These are phyloP conservation scores for Saccharomyces hybrid DNA, from an alignment of 1,139 yeast species.

Conservation along the genomic window DNA sequence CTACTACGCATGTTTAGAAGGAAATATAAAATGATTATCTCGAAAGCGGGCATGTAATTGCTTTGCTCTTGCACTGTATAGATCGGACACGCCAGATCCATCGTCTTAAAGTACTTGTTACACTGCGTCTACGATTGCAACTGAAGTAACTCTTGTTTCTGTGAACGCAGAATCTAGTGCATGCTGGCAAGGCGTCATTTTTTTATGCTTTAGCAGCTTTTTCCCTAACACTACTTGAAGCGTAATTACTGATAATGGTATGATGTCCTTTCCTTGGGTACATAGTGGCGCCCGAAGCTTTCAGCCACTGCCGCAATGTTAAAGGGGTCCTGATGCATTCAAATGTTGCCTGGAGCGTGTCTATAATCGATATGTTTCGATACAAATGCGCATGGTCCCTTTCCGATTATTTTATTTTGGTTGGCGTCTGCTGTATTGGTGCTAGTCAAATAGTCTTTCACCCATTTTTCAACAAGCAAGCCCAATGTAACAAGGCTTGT, in stretches of 20 bases:
- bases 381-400: constrained; percentile 18
- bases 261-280: neutral
- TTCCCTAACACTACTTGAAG: too few relatives aligned
- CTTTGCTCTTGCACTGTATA: too few relatives aligned
- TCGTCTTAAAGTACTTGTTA: too few relatives aligned
- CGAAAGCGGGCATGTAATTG: too few relatives aligned
- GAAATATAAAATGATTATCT: too few relatives aligned
- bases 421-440: constrained; percentile 3
- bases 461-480: constrained; percentile 28
- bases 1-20: too few relatives aligned
- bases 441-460: constrained; percentile 21
- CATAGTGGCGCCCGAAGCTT: neutral
- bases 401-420: constrained; percentile 6
- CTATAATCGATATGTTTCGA: constrained; percentile 24
- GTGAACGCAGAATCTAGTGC: too few relatives aligned
- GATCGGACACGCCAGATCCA: too few relatives aligned
- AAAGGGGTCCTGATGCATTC: neutral
- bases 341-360: constrained; percentile 25
- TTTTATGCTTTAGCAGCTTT: too few relatives aligned
- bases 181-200: too few relatives aligned
- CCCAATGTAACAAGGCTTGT: constrained; percentile 28
- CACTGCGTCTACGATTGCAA: too few relatives aligned
- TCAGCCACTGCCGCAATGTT: neutral
- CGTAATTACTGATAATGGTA: neutral
- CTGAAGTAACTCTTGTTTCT: too few relatives aligned